phyloP scores from a whole-genome alignment of 176 grass and related monocot species.

The Miscanthus lutarioriparius region DNA sequence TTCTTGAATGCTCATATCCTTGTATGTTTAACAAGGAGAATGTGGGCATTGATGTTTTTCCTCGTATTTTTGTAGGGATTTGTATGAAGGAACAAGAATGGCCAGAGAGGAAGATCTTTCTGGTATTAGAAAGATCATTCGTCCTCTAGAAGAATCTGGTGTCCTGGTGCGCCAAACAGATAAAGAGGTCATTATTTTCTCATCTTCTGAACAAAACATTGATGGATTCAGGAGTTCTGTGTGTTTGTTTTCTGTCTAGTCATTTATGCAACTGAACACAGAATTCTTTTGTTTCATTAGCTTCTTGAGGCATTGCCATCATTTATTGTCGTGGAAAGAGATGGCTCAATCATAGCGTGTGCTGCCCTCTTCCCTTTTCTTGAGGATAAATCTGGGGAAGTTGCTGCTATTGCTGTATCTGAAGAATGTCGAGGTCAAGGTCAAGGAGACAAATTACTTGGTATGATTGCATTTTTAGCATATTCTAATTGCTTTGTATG shows the following conservation, averaged over 20 bases:
- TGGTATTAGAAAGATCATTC: conserved; percentile 84
- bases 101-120: conserved; percentile 76
- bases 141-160: conserved; percentile 80
- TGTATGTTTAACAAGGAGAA: conserved; percentile 4
- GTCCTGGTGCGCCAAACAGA: conserved; percentile 72
- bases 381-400: conserved; percentile 86
- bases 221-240: not conserved
- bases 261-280: conserved; percentile 31
- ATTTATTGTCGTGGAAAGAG: conserved; percentile 82
- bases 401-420: conserved; percentile 92
- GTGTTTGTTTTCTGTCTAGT: conserved; percentile 7
- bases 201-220: conserved; percentile 13
- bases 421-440: conserved; percentile 92
- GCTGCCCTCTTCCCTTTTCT: conserved; percentile 83
- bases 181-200: conserved; percentile 56
- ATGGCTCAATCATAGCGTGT: conserved; percentile 89
- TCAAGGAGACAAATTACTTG: conserved; percentile 97
- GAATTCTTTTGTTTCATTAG: conserved; percentile 40
- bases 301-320: conserved; percentile 61
- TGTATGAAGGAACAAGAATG: conserved; percentile 91
- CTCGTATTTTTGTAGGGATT: conserved; percentile 50
- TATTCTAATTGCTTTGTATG: not conserved
- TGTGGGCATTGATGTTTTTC: conserved; percentile 13
- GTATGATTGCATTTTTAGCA: conserved; percentile 43
- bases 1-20: conserved; percentile 7